Evolutionary conservation across 768 basidiomycete species (phyloP).

Genomic region (Kwoniella sp.): DNA sequence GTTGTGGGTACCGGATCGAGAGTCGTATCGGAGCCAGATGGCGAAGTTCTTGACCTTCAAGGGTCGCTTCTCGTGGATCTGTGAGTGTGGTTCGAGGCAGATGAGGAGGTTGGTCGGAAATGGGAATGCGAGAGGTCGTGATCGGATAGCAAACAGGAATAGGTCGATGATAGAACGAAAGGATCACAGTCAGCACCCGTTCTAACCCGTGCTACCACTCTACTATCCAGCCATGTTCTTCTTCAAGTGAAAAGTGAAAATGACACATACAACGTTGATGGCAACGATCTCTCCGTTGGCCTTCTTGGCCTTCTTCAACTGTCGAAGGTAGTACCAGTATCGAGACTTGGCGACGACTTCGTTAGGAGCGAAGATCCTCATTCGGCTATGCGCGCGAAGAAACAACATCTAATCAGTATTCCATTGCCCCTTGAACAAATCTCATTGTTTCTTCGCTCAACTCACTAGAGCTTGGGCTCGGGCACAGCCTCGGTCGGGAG

Average conservation of each 20-base stretch:
- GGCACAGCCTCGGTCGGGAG: slow-evolving; percentile 90
- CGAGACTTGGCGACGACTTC: slow-evolving; percentile 98
- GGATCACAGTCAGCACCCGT: not conserved
- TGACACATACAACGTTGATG: slow-evolving; percentile 90
- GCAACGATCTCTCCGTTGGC: slow-evolving; percentile 98
- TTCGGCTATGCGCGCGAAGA: slow-evolving; percentile 60
- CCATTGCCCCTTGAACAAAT: too few species aligned
- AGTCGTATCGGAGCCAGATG: slow-evolving; percentile 99
- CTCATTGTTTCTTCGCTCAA: slow-evolving; percentile 12
- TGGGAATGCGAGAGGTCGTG: not conserved
- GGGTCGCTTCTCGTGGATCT: slow-evolving; percentile 98
- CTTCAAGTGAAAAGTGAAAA: slow-evolving; percentile 47
- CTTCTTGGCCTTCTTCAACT: slow-evolving; percentile 99
- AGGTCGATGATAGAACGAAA: not conserved
- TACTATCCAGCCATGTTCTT: too few species aligned
- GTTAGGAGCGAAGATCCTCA: slow-evolving; percentile 99
- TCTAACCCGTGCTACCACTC: not conserved
- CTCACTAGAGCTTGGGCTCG: slow-evolving; percentile 85
- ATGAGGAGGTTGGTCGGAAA: too few species aligned
- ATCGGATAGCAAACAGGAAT: slow-evolving; percentile 1
- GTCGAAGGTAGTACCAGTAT: slow-evolving; percentile 99
- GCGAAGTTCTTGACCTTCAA: slow-evolving; percentile 99
- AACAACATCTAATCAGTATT: too few species aligned
- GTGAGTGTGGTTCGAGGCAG: slow-evolving; percentile 20
- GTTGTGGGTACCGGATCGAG: slow-evolving; percentile 99